Conservation (phyloP, 2,329 filamentous ascomycete species). For the Acrocalymma vagum region DNA sequence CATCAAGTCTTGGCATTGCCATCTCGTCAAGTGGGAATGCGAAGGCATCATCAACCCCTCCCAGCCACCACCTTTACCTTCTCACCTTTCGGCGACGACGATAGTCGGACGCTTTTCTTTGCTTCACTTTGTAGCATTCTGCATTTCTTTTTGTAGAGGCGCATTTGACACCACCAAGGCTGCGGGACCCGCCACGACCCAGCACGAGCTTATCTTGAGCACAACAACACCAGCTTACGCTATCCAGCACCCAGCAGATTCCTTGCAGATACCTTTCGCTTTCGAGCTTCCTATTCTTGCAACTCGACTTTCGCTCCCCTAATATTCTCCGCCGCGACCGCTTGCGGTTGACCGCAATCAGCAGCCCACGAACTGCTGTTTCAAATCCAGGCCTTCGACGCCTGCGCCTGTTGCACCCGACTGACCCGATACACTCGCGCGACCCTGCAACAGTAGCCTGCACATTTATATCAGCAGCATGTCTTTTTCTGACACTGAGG, state of each 20-base stretch:
- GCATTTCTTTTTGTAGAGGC: slow-evolving; percentile 5
- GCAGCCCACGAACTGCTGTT: slow-evolving; percentile 40
- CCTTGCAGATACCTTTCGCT: slow-evolving; percentile 29
- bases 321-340: slow-evolving; percentile 18
- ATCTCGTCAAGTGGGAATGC: slow-evolving; percentile 26
- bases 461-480: slow-evolving; percentile 23
- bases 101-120: slow-evolving; percentile 12
- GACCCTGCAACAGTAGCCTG: slow-evolving; percentile 15
- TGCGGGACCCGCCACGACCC: neutral
- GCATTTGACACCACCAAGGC: slow-evolving; percentile 10
- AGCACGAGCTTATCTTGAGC: slow-evolving; percentile 14
- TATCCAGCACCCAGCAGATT: slow-evolving; percentile 11
- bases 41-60: slow-evolving; percentile 19
- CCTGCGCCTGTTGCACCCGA: slow-evolving; percentile 15
- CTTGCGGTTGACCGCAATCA: slow-evolving; percentile 30
- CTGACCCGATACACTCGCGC: slow-evolving; percentile 29
- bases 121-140: slow-evolving; percentile 19
- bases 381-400: slow-evolving; percentile 26
- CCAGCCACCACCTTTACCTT: slow-evolving; percentile 24
- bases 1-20: slow-evolving; percentile 17
- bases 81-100: slow-evolving; percentile 21
- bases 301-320: slow-evolving; percentile 18
- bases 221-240: slow-evolving; percentile 10
- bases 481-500: slow-evolving; percentile 43
- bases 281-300: slow-evolving; percentile 28